A percentile compares a stretch with the other conserved stretches of the same genome.
Conservation (phyloP, 163 green algal species). For the Chloromonas sp. region DNA sequence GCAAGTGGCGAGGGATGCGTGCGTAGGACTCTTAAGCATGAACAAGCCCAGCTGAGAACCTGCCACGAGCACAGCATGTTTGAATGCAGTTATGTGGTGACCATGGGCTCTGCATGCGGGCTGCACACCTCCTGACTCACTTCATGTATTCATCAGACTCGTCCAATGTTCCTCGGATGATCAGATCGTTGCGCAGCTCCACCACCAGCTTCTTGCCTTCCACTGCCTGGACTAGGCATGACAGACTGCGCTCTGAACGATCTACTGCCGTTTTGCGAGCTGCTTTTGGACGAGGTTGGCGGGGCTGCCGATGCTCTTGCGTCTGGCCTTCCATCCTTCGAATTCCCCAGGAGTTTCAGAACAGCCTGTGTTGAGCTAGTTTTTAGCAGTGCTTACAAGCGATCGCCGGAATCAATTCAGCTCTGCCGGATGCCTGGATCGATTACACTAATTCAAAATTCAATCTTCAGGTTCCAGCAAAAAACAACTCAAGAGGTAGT, state of each 20-base stretch:
- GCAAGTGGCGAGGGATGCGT: neutral
- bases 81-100: neutral
- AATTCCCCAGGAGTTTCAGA: too few relatives aligned
- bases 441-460: too few relatives aligned
- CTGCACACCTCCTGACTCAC: slow-evolving; percentile 16
- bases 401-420: too few relatives aligned
- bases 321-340: neutral
- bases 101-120: neutral
- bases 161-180: slow-evolving; percentile 45
- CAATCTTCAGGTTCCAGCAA: too few relatives aligned
- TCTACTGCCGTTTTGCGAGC: too few relatives aligned
- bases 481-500: too few relatives aligned
- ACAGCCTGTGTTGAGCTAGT: neutral
- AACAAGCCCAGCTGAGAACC: neutral
- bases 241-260: slow-evolving; percentile 13
- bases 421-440: too few relatives aligned
- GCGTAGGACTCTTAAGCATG: neutral
- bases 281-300: neutral
- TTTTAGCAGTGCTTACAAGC: neutral
- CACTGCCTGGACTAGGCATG: slow-evolving; percentile 47
- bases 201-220: slow-evolving; percentile 48
- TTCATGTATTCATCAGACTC: slow-evolving; percentile 51
- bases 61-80: neutral
- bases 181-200: slow-evolving; percentile 54
- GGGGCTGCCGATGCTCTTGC: neutral